Conservation (phyloP, 768 basidiomycete species). For the Leccinum truebloodii region DNA sequence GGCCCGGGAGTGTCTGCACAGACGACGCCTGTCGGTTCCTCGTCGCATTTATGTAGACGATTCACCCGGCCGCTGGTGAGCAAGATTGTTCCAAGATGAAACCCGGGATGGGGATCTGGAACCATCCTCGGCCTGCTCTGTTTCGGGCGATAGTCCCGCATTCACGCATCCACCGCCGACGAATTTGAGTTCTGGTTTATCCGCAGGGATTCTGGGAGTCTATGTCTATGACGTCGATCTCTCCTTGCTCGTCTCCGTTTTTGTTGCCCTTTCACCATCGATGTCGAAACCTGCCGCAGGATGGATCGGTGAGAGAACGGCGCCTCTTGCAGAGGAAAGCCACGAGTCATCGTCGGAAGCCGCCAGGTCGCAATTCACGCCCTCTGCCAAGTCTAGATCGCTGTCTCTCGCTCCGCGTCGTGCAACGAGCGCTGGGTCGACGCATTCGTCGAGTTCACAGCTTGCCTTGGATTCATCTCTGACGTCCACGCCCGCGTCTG, state of each 20-base stretch:
- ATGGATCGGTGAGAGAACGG: background rate
- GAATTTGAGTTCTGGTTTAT: constrained; percentile 17
- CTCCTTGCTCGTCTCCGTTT: constrained; percentile 20
- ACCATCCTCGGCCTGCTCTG: background rate
- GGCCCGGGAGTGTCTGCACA: background rate
- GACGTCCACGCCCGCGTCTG: constrained; percentile 7
- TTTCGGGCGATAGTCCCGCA: constrained; percentile 2
- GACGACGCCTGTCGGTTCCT: background rate
- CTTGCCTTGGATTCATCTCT: constrained; percentile 9
- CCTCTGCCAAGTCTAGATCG: too few species aligned
- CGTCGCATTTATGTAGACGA: background rate
- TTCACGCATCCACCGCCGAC: constrained; percentile 4
- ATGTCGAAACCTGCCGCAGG: constrained; percentile 2
- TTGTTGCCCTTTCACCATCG: constrained; percentile 16
- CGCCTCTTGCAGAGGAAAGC: too few species aligned
- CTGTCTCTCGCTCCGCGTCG: too few species aligned
- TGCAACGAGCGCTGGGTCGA: too few species aligned
- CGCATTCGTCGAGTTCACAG: constrained; percentile 7
- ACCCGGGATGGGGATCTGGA: background rate
- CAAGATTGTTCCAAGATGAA: background rate
- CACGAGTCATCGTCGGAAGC: too few species aligned
- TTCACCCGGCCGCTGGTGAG: background rate
- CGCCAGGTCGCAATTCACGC: too few species aligned
- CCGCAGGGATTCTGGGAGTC: constrained; percentile 31
- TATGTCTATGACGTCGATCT: constrained; percentile 7